Evolutionary conservation across 225 moss, liverwort and hornwort species (phyloP), one percentile per base, ranked within the genome.

Genomic region (Marchantia paleacea): DNA sequence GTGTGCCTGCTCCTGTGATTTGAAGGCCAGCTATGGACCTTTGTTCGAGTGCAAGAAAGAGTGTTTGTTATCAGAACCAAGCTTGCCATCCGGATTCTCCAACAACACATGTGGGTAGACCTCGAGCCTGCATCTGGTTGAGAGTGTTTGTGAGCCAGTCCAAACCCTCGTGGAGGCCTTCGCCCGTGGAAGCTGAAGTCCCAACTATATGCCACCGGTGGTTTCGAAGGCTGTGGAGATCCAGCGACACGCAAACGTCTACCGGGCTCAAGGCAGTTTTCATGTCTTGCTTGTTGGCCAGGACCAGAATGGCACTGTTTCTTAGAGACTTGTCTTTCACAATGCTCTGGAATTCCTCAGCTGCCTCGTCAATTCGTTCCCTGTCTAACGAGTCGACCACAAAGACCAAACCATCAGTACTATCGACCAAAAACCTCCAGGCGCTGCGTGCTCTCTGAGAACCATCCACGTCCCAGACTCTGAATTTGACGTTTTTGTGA

Each of bases 381-480:
- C 82, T 89, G 83, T 90, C 90, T 69, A 85, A 84, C 12, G 90
- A 90, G 76, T 90, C 90, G 66, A 90, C 89, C 63, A 90, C 89
- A 81, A 89, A 90, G 83, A 91, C 86, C 90, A 91, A 82, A 55
- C 90, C 91, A 81, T 88, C 90, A 16, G 85, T 91, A 48, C 88
- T 90, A 75, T 91, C 89, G 81, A 91, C 88, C 57, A 88, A 85
- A 69, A 88, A 88, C 75, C 86, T 73, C 91, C 89, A 90, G 28
- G 89, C 83, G 16, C 86, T 89, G 66, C 89, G 81, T 74, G 89
- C 65, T 78, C 88, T 91, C 78, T 88, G 86, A 81, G 86, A 83
- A 60, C 91, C 89, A 76, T 89, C 91, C 72, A 91, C 91, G 81
- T 91, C 88, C 91, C 90, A 91, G 78, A 91, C 90, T 53, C 88